These are phyloP conservation scores for Lentinula novae-zelandiae DNA, from an alignment of 1,284 basidiomycete species.

Conservation along the genomic window DNA sequence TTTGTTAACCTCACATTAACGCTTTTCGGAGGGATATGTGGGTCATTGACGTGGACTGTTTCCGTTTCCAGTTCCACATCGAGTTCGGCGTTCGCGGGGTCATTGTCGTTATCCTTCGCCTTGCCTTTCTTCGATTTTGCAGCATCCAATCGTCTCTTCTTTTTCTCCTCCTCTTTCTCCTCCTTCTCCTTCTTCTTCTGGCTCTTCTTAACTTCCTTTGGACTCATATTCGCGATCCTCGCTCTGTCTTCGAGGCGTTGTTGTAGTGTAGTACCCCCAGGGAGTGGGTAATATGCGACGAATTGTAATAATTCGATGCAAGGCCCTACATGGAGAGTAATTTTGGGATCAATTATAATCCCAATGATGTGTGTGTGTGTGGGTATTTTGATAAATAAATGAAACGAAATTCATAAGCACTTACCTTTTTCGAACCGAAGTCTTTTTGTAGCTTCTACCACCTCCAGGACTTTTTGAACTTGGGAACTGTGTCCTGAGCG, in stretches of 20 bases:
- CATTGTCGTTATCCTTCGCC: too few relatives aligned
- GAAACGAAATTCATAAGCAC: background rate
- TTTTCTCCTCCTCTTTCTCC: conserved; percentile 1
- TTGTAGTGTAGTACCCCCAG: background rate
- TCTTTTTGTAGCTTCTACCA: conserved; percentile 77
- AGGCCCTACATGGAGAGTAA: background rate
- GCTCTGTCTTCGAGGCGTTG: conserved; percentile 3
- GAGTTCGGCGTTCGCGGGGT: too few relatives aligned
- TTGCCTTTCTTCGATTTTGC: too few relatives aligned
- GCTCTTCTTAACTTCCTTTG: background rate
- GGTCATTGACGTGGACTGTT: background rate
- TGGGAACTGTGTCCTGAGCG: conserved; percentile 61
- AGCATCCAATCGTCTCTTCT: too few relatives aligned
- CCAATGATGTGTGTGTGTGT: too few relatives aligned
- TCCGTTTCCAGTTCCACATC: too few relatives aligned
- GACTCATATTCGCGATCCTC: background rate
- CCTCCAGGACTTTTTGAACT: conserved; percentile 73
- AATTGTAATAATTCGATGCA: conserved; percentile 7
- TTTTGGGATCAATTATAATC: too few relatives aligned
- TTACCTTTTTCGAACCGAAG: conserved; percentile 66
- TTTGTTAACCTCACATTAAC: conserved; percentile 1
- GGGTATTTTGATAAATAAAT: too few relatives aligned
- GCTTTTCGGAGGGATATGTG: conserved; percentile 4
- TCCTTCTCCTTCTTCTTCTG: background rate
- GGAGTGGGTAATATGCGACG: conserved; percentile 5